Conservation (phyloP, 73 alveolate genomes). For the Paramecium bursaria region DNA sequence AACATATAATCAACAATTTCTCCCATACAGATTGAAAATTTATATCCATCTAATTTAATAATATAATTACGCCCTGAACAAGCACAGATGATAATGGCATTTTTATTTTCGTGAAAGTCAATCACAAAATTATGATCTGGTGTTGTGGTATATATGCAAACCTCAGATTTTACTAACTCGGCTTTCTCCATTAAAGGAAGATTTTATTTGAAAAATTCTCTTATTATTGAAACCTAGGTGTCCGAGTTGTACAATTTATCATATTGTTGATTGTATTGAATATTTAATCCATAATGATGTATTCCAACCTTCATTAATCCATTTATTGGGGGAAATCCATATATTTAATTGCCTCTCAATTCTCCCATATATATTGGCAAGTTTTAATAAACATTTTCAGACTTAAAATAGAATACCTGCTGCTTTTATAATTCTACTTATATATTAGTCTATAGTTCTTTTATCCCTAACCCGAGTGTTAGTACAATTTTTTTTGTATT, state of each 20-base stretch:
- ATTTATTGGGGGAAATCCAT: slow-evolving; percentile 50
- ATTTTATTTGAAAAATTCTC: neutral
- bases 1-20: slow-evolving; percentile 12
- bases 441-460: neutral
- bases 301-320: slow-evolving; percentile 33
- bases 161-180: neutral
- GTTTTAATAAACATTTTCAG: neutral
- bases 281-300: slow-evolving; percentile 23
- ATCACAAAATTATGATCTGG: slow-evolving; percentile 20
- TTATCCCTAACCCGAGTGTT: slow-evolving; percentile 25
- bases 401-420: slow-evolving; percentile 3
- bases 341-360: neutral
- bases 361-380: slow-evolving; percentile 43
- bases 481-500: slow-evolving; percentile 1
- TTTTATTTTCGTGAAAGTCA: slow-evolving; percentile 35
- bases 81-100: slow-evolving; percentile 30
- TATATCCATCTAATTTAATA: slow-evolving; percentile 1
- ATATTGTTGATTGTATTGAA: slow-evolving; percentile 8
- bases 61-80: slow-evolving; percentile 45
- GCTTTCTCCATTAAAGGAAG: slow-evolving; percentile 26
- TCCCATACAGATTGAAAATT: slow-evolving; percentile 43
- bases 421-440: neutral
- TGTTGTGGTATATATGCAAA: slow-evolving; percentile 24
- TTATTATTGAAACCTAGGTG: neutral
- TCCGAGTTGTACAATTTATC: slow-evolving; percentile 6